Evolutionary conservation across 1,284 basidiomycete genomes (phyloP).

Genomic region (Hemileia vastatrix): DNA sequence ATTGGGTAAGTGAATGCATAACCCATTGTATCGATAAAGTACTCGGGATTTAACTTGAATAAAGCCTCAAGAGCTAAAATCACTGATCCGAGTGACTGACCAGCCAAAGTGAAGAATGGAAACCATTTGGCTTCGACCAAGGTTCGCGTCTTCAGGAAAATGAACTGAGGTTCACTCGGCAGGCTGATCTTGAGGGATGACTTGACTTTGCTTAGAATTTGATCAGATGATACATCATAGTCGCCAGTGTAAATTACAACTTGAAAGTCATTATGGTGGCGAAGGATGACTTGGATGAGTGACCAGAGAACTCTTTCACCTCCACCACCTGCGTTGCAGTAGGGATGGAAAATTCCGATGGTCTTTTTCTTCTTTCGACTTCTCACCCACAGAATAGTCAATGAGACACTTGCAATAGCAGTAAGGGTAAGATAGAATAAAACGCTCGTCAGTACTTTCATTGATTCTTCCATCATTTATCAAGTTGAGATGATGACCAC

Average conservation of each 20-base stretch:
- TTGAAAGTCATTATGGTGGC: conserved; percentile 60
- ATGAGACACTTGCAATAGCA: too few relatives aligned
- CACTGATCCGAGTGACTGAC: conserved; percentile 81
- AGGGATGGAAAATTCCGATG: not conserved
- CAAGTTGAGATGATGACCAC: too few relatives aligned
- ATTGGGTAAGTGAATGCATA: conserved; percentile 86
- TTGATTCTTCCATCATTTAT: too few relatives aligned
- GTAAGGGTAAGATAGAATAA: too few relatives aligned
- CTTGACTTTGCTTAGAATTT: conserved; percentile 72
- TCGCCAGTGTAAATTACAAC: conserved; percentile 87
- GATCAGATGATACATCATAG: conserved; percentile 63
- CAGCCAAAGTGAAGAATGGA: conserved; percentile 78
- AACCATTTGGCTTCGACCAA: conserved; percentile 74
- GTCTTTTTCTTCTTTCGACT: too few relatives aligned
- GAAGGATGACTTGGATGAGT: conserved; percentile 69
- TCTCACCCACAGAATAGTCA: too few relatives aligned
- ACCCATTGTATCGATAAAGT: conserved; percentile 78
- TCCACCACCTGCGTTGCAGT: conserved; percentile 90
- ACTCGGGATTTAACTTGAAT: conserved; percentile 61
- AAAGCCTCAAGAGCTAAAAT: conserved; percentile 72
- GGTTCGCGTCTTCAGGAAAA: conserved; percentile 54
- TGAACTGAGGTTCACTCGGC: too few relatives aligned
- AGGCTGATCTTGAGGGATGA: too few relatives aligned
- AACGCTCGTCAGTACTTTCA: too few relatives aligned
- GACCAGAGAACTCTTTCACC: conserved; percentile 95